Conservation (phyloP, 2,329 filamentous ascomycete species). For the Fusarium circinatum region DNA sequence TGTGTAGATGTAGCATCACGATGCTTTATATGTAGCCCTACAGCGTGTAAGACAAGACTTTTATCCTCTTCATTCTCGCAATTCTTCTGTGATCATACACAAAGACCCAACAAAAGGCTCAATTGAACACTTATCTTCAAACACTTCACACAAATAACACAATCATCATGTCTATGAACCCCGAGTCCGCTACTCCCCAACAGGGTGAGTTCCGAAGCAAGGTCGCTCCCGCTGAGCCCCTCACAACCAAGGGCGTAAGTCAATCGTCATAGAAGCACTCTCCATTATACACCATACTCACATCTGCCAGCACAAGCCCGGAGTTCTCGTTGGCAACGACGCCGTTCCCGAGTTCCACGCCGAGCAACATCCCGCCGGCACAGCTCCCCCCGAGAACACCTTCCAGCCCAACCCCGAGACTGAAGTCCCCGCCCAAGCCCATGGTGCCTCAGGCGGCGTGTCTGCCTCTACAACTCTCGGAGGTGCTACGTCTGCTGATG, state of each 20-base stretch:
- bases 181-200: constrained; percentile 60
- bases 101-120: neutral
- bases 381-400: constrained; percentile 62
- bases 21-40: constrained; percentile 17
- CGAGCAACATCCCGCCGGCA: constrained; percentile 69
- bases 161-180: constrained; percentile 59
- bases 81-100: neutral
- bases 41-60: neutral
- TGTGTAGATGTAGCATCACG: neutral
- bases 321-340: constrained; percentile 69
- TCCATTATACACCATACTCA: constrained; percentile 10
- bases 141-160: neutral
- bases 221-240: constrained; percentile 61
- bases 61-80: neutral
- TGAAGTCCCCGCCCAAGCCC: constrained; percentile 51
- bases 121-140: neutral
- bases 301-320: constrained; percentile 68
- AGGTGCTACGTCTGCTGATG: constrained; percentile 57
- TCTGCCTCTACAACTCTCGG: constrained; percentile 52
- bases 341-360: constrained; percentile 70
- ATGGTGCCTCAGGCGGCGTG: constrained; percentile 41
- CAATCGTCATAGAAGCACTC: neutral
- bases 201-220: constrained; percentile 67
- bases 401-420: constrained; percentile 53
- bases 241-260: constrained; percentile 65